Conservation (phyloP, 495 filamentous ascomycete species). For the Lichenothelia convexa region DNA sequence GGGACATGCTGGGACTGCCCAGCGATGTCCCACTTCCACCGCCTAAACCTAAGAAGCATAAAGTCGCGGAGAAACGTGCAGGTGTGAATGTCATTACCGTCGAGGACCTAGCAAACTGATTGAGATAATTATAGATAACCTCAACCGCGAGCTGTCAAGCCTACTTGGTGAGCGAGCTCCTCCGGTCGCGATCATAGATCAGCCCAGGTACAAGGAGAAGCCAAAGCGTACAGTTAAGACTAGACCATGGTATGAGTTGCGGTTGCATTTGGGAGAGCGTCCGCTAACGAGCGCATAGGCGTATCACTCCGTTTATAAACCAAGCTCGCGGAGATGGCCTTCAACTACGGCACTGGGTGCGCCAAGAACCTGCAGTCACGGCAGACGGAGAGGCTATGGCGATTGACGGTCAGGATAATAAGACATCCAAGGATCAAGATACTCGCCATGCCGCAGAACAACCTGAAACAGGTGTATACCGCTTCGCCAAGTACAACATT, state of each 20-base stretch:
- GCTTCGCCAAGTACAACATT: conserved; percentile 70
- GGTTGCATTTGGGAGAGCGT: neutral
- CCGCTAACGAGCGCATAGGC: neutral
- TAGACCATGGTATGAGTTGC: neutral
- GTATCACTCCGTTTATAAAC: conserved; percentile 2
- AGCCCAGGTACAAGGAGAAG: conserved; percentile 1
- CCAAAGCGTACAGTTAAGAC: conserved; percentile 1
- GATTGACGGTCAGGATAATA: neutral
- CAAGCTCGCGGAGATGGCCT: conserved; percentile 1
- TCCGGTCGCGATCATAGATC: conserved; percentile 2
- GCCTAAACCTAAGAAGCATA: conserved; percentile 64
- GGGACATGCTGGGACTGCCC: conserved; percentile 75
- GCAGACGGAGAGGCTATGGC: conserved; percentile 3
- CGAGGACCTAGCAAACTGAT: no score
- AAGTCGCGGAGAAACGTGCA: conserved; percentile 35
- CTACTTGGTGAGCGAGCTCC: conserved; percentile 2
- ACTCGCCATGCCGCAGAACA: conserved; percentile 7
- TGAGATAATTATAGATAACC: no score
- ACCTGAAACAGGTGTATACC: conserved; percentile 27
- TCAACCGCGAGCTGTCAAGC: conserved; percentile 1
- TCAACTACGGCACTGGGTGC: conserved; percentile 1
- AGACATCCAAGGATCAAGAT: neutral
- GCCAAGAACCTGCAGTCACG: no score
- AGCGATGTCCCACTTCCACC: conserved; percentile 38
- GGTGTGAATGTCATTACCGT: neutral